Conservation (phyloP, 1,139 yeast species). For the Neolecta irregularis region DNA sequence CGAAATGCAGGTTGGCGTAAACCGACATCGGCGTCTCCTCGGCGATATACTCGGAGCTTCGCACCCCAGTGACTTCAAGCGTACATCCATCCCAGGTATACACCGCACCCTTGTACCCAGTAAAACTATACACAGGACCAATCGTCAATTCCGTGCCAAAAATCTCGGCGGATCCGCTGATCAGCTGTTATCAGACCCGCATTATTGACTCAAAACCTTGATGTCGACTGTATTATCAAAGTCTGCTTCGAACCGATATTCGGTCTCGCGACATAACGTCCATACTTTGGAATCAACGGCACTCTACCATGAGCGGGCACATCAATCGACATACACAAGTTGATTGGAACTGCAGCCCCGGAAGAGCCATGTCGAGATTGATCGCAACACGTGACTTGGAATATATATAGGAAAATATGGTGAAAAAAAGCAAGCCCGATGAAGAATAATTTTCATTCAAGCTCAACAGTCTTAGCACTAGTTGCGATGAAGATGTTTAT, state of each 20-base stretch:
- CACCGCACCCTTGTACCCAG: slow-evolving; percentile 44
- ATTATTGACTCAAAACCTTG: slow-evolving; percentile 25
- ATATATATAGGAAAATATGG: too few species aligned
- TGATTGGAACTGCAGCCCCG: too few species aligned
- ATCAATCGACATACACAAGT: too few species aligned
- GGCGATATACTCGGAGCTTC: slow-evolving; percentile 44
- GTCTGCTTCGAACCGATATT: slow-evolving; percentile 76
- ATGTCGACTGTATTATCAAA: slow-evolving; percentile 41
- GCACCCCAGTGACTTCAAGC: slow-evolving; percentile 32
- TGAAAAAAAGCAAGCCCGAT: too few species aligned
- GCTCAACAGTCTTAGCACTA: too few species aligned
- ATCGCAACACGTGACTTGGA: too few species aligned
- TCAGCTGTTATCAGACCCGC: not conserved
- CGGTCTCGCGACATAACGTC: too few species aligned
- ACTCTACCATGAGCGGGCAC: too few species aligned
- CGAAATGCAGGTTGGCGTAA: slow-evolving; percentile 58
- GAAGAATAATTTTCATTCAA: too few species aligned
- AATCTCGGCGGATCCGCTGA: slow-evolving; percentile 65
- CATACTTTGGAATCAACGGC: too few species aligned
- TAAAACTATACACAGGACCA: slow-evolving; percentile 46
- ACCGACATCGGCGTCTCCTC: slow-evolving; percentile 55
- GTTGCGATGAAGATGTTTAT: too few species aligned
- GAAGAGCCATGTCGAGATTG: too few species aligned
- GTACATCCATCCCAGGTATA: slow-evolving; percentile 43
- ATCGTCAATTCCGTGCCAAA: slow-evolving; percentile 84